These are phyloP conservation scores for Alliaria petiolata DNA, from an alignment of 345 rosid species.

Conservation along the genomic window DNA sequence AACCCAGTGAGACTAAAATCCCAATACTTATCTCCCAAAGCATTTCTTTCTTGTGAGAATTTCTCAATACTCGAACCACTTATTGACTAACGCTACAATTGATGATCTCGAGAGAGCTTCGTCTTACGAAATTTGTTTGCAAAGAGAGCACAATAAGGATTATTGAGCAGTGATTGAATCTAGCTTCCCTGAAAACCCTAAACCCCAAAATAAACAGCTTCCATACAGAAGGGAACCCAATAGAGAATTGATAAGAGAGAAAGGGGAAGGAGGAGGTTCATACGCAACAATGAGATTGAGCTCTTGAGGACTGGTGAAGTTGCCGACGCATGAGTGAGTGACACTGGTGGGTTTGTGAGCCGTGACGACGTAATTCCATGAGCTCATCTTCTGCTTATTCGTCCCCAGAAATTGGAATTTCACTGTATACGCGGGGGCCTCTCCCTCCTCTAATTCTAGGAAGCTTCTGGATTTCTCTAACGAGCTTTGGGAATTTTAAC, in stretches of 20 bases:
- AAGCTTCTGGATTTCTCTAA: conserved; percentile 19
- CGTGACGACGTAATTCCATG: conserved; percentile 58
- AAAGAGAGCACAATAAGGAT: background rate
- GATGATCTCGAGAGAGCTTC: background rate
- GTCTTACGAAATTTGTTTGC: background rate
- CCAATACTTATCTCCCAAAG: background rate
- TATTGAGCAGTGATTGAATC: background rate
- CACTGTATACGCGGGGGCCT: background rate
- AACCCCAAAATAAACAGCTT: conserved; percentile 2
- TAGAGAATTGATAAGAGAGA: background rate
- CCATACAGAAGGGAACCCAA: background rate
- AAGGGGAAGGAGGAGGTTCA: background rate
- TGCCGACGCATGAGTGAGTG: conserved; percentile 96
- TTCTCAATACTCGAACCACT: background rate
- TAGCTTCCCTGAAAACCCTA: conserved; percentile 24
- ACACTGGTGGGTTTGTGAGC: conserved; percentile 86
- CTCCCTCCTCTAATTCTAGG: conserved; percentile 11
- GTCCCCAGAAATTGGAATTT: background rate
- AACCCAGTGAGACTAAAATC: background rate
- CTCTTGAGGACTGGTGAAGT: conserved; percentile 90
- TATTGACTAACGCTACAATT: background rate
- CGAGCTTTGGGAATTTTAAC: background rate
- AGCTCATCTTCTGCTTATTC: conserved; percentile 30
- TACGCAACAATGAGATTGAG: conserved; percentile 97
- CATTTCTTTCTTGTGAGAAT: background rate